A percentile compares a stretch with the other conserved stretches of the same genome.
phyloP scores from a whole-genome alignment of 805 yeast species.

The Myxozyma udenii region DNA sequence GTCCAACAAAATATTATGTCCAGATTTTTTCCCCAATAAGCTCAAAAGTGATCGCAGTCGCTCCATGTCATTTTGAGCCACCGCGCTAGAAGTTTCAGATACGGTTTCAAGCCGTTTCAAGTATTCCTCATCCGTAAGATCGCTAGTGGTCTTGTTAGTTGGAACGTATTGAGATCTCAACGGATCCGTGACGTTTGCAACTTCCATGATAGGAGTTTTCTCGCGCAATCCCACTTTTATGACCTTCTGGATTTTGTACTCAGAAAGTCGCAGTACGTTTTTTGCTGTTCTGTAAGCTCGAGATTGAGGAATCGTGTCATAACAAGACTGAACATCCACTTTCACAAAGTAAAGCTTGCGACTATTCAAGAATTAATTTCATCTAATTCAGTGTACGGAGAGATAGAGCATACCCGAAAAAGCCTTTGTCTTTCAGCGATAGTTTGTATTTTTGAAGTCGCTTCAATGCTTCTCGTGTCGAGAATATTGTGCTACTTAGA shows the following conservation, averaged over 20 bases:
- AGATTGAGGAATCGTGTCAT: conserved; percentile 54
- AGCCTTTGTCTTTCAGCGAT: conserved; percentile 24
- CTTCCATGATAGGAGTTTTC: too few species aligned
- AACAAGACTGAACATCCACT: conserved; percentile 75
- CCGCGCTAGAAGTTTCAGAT: too few species aligned
- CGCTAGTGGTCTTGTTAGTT: too few species aligned
- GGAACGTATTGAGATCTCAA: too few species aligned
- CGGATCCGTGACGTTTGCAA: too few species aligned
- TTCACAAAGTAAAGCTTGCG: conserved; percentile 54
- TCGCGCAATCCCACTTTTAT: too few species aligned
- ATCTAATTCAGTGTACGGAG: not conserved
- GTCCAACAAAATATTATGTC: too few species aligned
- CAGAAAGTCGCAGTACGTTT: conserved; percentile 13
- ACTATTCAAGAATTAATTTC: not conserved
- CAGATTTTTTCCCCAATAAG: too few species aligned
- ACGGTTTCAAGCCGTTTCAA: too few species aligned
- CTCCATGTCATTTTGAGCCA: too few species aligned
- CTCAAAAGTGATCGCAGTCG: too few species aligned
- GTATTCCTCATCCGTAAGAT: too few species aligned
- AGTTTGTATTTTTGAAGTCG: conserved; percentile 37
- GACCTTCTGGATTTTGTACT: conserved; percentile 14
- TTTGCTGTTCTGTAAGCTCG: conserved; percentile 18
- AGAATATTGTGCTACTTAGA: conserved; percentile 40
- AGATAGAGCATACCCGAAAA: not conserved
- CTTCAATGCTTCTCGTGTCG: conserved; percentile 48